Conservation (phyloP, 2,329 filamentous ascomycete species). For the Aspergillus pseudonomiae region DNA sequence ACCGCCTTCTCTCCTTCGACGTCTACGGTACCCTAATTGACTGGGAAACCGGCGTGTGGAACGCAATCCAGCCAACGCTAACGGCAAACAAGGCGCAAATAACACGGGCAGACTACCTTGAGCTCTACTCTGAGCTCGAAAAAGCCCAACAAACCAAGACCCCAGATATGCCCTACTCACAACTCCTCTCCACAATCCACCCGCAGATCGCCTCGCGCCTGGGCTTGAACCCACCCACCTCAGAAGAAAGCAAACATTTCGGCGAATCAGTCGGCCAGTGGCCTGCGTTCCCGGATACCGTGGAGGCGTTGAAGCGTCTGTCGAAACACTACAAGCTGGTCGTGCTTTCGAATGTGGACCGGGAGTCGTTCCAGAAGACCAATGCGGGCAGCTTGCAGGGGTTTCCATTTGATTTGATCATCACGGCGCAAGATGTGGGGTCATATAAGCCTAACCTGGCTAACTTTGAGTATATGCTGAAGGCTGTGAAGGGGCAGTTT, state of each 20-base stretch:
- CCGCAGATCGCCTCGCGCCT: conserved; percentile 26
- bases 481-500: conserved; percentile 56
- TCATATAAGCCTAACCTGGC: conserved; percentile 67
- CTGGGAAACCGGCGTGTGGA: conserved; percentile 70
- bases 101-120: conserved; percentile 26
- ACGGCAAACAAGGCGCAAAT: conserved; percentile 45
- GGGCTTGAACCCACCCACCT: conserved; percentile 24
- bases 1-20: conserved; percentile 69
- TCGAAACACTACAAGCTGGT: conserved; percentile 57
- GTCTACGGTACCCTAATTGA: conserved; percentile 80
- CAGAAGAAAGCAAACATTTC: conserved; percentile 49
- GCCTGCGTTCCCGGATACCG: conserved; percentile 61
- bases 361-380: conserved; percentile 53
- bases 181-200: conserved; percentile 58
- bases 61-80: conserved; percentile 51
- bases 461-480: conserved; percentile 70
- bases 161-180: conserved; percentile 62
- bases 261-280: conserved; percentile 54
- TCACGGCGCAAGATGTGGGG: conserved; percentile 72
- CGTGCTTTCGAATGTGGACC: conserved; percentile 61
- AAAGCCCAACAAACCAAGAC: conserved; percentile 54
- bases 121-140: conserved; percentile 38
- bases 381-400: conserved; percentile 54
- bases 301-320: conserved; percentile 55
- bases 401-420: conserved; percentile 62